Percentiles rank a stretch among this genome's conserved stretches.
Evolutionary conservation across 2,329 filamentous ascomycete species (phyloP).

Genomic region (Hypoxylon sp.): DNA sequence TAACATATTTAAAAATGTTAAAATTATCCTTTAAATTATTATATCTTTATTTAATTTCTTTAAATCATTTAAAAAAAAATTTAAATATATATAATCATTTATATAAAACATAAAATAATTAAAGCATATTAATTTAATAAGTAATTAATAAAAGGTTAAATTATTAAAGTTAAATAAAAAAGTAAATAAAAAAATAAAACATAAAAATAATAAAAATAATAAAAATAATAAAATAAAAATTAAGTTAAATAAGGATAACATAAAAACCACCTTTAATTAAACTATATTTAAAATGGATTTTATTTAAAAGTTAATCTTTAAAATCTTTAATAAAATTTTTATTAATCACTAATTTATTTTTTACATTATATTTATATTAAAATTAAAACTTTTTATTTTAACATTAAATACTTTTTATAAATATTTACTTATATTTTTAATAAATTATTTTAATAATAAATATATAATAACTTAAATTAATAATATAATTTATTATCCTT

Average conservation of each 20-base stretch:
- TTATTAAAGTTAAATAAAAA: too few relatives aligned
- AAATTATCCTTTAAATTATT: not conserved
- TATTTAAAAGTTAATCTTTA: too few relatives aligned
- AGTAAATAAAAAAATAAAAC: not conserved
- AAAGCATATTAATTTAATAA: not conserved
- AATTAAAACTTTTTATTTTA: too few relatives aligned
- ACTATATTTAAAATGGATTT: too few relatives aligned
- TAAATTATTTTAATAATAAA: not conserved
- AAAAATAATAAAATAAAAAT: not conserved
- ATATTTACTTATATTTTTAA: slow-evolving; percentile 1
- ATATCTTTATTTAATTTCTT: not conserved
- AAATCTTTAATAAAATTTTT: too few relatives aligned
- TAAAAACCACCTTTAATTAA: too few relatives aligned
- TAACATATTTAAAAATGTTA: not conserved
- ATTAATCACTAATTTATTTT: too few relatives aligned
- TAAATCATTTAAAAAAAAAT: not conserved
- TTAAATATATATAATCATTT: not conserved
- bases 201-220: slow-evolving; percentile 2
- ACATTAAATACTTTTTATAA: slow-evolving; percentile 1
- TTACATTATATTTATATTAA: too few relatives aligned
- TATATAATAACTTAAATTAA: not conserved
- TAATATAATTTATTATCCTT: not conserved
- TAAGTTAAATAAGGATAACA: too few relatives aligned
- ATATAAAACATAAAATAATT: slow-evolving; percentile 2
- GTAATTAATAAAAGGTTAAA: too few relatives aligned